phyloP scores from a whole-genome alignment of 108 stramenopile species.

The Discostella pseudostelligera region DNA sequence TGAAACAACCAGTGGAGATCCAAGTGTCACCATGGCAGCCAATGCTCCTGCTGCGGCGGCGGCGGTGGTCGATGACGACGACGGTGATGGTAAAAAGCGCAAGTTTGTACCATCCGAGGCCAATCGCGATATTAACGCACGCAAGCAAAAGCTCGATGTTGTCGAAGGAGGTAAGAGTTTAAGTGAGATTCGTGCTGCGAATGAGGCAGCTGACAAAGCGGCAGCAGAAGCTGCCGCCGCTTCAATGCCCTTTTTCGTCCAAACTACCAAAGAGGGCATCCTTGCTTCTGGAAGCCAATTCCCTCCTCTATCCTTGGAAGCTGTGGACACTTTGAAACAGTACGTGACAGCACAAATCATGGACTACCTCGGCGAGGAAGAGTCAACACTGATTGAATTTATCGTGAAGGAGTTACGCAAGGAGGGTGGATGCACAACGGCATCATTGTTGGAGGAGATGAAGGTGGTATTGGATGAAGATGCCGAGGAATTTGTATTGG shows the following conservation, averaged over 20 bases:
- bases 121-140: conserved; percentile 47
- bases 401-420: conserved; percentile 56
- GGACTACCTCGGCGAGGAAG: conserved; percentile 75
- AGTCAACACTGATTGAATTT: conserved; percentile 73
- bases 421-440: conserved; percentile 34
- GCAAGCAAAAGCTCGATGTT: conserved; percentile 42
- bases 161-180: conserved; percentile 26
- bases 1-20: conserved; percentile 4
- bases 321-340: conserved; percentile 32
- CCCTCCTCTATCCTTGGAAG: conserved; percentile 41
- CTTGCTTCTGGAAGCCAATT: conserved; percentile 30
- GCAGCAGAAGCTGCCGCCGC: conserved; percentile 7
- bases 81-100: conserved; percentile 30
- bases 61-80: conserved; percentile 32
- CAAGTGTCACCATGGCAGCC: neutral
- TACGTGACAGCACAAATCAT: conserved; percentile 64
- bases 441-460: conserved; percentile 66
- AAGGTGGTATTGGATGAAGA: conserved; percentile 84
- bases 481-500: conserved; percentile 65
- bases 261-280: conserved; percentile 41
- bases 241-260: conserved; percentile 14
- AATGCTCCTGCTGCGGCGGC: conserved; percentile 17
- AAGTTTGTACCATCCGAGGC: conserved; percentile 50
- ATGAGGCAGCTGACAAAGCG: conserved; percentile 43
- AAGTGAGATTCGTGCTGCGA: conserved; percentile 48